Evolutionary conservation across 164 flowering plant species (phyloP).

Genomic region (Kingdonia uniflora): DNA sequence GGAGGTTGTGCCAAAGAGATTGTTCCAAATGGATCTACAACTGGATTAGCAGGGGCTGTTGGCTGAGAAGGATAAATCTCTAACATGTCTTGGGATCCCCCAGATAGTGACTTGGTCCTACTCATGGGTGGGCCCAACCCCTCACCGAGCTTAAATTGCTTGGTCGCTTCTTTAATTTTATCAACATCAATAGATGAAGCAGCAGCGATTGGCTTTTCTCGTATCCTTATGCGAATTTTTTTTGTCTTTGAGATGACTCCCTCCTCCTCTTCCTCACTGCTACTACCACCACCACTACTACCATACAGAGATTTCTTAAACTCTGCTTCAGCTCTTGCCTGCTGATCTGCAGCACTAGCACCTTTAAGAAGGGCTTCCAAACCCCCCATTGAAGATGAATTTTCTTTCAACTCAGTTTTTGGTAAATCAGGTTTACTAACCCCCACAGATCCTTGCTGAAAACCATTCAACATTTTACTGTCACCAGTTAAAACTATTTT

Average conservation of each 20-base stretch:
- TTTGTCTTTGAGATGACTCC: slow-evolving; percentile 38
- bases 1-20: slow-evolving; percentile 32
- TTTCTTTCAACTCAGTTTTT: too few relatives aligned
- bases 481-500: slow-evolving; percentile 44
- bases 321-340: slow-evolving; percentile 92
- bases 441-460: slow-evolving; percentile 5
- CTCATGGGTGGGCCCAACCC: slow-evolving; percentile 58
- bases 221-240: slow-evolving; percentile 72
- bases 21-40: slow-evolving; percentile 53
- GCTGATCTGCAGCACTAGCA: slow-evolving; percentile 64
- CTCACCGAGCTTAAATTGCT: slow-evolving; percentile 76
- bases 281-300: slow-evolving; percentile 69
- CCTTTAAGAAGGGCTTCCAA: slow-evolving; percentile 43
- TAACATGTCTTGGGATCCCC: slow-evolving; percentile 58
- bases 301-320: slow-evolving; percentile 87
- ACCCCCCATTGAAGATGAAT: slow-evolving; percentile 24
- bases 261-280: slow-evolving; percentile 81
- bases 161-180: slow-evolving; percentile 95
- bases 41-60: slow-evolving; percentile 24
- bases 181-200: slow-evolving; percentile 70
- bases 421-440: too few relatives aligned
- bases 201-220: slow-evolving; percentile 74
- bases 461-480: slow-evolving; percentile 38
- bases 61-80: slow-evolving; percentile 21
- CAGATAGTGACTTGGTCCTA: slow-evolving; percentile 62